Percentiles rank a stretch among this genome's conserved stretches.
Evolutionary conservation across 306 rosid species (phyloP).

Genomic region (Clitoria ternatea): DNA sequence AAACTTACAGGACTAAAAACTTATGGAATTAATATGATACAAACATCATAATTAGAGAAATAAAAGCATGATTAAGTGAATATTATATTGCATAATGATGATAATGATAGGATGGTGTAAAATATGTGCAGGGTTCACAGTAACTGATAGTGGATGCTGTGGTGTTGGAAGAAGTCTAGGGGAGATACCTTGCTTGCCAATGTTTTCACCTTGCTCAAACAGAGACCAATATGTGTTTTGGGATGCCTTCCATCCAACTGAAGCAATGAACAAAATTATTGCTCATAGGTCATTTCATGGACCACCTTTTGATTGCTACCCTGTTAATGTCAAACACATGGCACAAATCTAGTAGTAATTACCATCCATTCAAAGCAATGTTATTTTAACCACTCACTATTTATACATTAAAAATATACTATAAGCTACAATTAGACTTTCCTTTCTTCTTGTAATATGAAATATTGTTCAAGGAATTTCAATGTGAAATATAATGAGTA

Average conservation of each 20-base stretch:
- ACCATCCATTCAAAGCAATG: neutral
- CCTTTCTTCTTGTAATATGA: neutral
- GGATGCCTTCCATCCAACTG: conserved; percentile 39
- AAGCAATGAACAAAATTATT: conserved; percentile 21
- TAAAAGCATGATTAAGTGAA: too few relatives aligned
- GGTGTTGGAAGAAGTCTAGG: conserved; percentile 35
- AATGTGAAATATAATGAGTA: neutral
- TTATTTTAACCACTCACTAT: too few relatives aligned
- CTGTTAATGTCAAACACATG: conserved; percentile 33
- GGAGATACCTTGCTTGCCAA: conserved; percentile 31
- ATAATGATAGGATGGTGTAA: too few relatives aligned
- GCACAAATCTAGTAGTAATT: conserved; percentile 9
- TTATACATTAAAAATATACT: too few relatives aligned
- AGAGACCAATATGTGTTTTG: conserved; percentile 41
- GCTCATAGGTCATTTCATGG: conserved; percentile 22
- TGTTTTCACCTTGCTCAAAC: conserved; percentile 9
- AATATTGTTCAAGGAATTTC: neutral
- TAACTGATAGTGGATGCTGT: conserved; percentile 32
- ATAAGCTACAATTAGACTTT: neutral
- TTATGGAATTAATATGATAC: too few relatives aligned
- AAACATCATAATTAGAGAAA: too few relatives aligned
- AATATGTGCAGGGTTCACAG: conserved; percentile 30
- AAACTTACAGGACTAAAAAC: too few relatives aligned
- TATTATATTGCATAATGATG: too few relatives aligned
- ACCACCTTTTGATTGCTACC: conserved; percentile 22